Conservation (phyloP, 1,284 basidiomycete species). For the Clitocybe nebularis region DNA sequence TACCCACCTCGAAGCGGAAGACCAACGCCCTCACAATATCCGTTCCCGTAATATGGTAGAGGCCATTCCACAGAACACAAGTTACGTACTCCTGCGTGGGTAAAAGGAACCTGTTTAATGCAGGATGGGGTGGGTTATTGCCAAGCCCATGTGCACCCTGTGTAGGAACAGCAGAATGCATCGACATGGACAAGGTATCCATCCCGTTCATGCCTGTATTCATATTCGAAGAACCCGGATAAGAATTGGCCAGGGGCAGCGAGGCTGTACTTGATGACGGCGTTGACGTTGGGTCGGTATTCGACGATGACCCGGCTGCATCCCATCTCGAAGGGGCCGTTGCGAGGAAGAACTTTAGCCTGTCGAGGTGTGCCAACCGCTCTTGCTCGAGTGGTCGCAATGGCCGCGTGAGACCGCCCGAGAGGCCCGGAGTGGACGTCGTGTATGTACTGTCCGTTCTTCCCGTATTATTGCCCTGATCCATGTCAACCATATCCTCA, state of each 20-base stretch:
- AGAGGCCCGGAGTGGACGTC: slow-evolving; percentile 29
- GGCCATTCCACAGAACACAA: slow-evolving; percentile 85
- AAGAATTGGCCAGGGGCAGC: slow-evolving; percentile 17
- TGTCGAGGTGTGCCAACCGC: slow-evolving; percentile 65
- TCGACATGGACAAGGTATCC: slow-evolving; percentile 21
- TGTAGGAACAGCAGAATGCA: slow-evolving; percentile 13
- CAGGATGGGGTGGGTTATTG: slow-evolving; percentile 48
- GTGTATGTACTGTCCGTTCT: slow-evolving; percentile 12
- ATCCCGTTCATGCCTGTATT: slow-evolving; percentile 9
- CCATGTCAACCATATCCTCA: slow-evolving; percentile 10
- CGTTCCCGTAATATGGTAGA: slow-evolving; percentile 90
- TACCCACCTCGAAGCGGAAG: slow-evolving; percentile 74
- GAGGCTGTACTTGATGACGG: slow-evolving; percentile 11
- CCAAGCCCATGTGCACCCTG: slow-evolving; percentile 13
- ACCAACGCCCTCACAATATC: slow-evolving; percentile 85
- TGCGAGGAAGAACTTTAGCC: slow-evolving; percentile 83
- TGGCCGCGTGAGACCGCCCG: slow-evolving; percentile 46
- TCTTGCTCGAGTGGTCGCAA: slow-evolving; percentile 63
- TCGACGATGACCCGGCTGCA: slow-evolving; percentile 19
- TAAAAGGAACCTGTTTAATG: slow-evolving; percentile 78
- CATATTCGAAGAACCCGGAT: slow-evolving; percentile 1
- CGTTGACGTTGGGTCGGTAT: slow-evolving; percentile 9
- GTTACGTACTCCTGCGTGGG: slow-evolving; percentile 85
- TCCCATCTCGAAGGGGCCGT: slow-evolving; percentile 77
- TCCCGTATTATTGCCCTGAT: slow-evolving; percentile 1